Evolutionary conservation across 345 rosid species (phyloP).

Genomic region (Reutealis trisperma): DNA sequence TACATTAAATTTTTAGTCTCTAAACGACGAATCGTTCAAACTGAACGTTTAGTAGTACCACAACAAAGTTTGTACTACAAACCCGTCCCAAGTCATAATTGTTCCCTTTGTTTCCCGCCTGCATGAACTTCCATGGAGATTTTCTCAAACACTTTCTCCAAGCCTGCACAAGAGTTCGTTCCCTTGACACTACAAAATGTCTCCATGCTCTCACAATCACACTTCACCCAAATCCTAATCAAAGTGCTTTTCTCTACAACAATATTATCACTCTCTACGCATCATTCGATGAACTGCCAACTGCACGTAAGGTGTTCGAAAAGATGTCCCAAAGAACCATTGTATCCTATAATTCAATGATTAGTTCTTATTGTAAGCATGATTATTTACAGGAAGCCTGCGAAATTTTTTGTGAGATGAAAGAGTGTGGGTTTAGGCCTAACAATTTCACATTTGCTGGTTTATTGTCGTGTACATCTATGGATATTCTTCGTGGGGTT

Average conservation of each 20-base stretch:
- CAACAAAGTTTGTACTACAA: no score
- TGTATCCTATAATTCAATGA: slow-evolving; percentile 60
- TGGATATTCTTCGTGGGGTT: slow-evolving; percentile 46
- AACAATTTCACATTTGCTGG: slow-evolving; percentile 59
- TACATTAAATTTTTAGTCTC: no score
- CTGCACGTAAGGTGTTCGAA: slow-evolving; percentile 67
- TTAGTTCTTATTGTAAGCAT: slow-evolving; percentile 45
- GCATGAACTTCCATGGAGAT: slow-evolving; percentile 50
- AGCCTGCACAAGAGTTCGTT: slow-evolving; percentile 42
- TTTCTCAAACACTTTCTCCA: slow-evolving; percentile 47
- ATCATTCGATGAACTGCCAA: slow-evolving; percentile 26
- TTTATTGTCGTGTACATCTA: slow-evolving; percentile 52
- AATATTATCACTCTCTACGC: slow-evolving; percentile 50
- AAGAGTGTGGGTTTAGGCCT: slow-evolving; percentile 45
- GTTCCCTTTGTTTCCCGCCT: slow-evolving; percentile 10
- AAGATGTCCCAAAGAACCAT: slow-evolving; percentile 58
- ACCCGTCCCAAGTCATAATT: not conserved
- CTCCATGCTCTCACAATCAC: slow-evolving; percentile 74
- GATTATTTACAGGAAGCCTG: slow-evolving; percentile 48
- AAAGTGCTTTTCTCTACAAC: slow-evolving; percentile 57
- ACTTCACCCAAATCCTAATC: slow-evolving; percentile 37
- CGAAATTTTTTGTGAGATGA: slow-evolving; percentile 49
- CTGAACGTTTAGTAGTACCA: no score
- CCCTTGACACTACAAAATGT: slow-evolving; percentile 49
- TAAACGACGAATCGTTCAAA: no score